phyloP scores from a whole-genome alignment of 2,329 filamentous ascomycete species.

The Hypoxylon sp. region DNA sequence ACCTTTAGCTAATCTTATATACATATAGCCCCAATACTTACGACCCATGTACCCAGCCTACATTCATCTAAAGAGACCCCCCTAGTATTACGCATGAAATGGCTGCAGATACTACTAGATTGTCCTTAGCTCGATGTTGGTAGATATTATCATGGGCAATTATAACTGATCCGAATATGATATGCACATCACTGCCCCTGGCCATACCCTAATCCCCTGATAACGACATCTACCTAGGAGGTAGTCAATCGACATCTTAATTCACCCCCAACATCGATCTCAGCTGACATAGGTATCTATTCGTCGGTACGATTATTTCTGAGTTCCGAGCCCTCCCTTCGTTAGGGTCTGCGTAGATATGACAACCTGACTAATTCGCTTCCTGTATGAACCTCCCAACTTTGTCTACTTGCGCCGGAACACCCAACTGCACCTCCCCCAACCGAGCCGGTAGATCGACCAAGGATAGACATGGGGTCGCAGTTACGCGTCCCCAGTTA shows the following conservation, averaged over 20 bases:
- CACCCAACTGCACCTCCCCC: constrained; percentile 15
- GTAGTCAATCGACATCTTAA: constrained; percentile 17
- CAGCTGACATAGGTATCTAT: constrained; percentile 18
- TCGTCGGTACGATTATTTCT: constrained; percentile 5
- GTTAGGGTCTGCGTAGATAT: neutral
- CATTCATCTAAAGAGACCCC: constrained; percentile 25
- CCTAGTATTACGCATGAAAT: constrained; percentile 8
- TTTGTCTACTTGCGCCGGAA: constrained; percentile 8
- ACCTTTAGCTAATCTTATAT: constrained; percentile 33
- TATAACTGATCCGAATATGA: constrained; percentile 18
- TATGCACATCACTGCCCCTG: constrained; percentile 12
- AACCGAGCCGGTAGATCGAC: constrained; percentile 17
- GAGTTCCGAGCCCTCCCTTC: constrained; percentile 4
- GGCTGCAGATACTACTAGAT: constrained; percentile 23
- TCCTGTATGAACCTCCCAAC: constrained; percentile 16
- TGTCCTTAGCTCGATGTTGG: constrained; percentile 16
- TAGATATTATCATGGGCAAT: constrained; percentile 18
- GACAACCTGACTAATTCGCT: neutral
- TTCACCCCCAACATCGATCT: constrained; percentile 26
- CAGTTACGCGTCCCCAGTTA: constrained; percentile 20
- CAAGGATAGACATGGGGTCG: constrained; percentile 14
- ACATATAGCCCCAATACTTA: constrained; percentile 22
- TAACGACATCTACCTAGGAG: neutral
- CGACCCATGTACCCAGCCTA: neutral
- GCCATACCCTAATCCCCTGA: constrained; percentile 4